These are phyloP conservation scores for Saururus chinensis DNA, from an alignment of 164 flowering plant species.

Conservation along the genomic window DNA sequence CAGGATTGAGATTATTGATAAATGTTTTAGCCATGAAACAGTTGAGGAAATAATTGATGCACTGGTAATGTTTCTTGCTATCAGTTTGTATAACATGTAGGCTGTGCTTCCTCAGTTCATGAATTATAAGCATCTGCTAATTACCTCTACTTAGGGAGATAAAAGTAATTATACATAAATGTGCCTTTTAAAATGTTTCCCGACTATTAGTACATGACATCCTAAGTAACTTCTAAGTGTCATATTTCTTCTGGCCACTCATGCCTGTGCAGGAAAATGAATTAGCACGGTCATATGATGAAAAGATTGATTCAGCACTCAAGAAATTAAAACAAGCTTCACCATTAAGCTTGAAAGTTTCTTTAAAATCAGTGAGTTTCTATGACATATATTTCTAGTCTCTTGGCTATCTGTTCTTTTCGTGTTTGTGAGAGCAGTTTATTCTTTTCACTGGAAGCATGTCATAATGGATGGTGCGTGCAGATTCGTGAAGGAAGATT, in stretches of 20 bases:
- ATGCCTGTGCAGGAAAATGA: constrained; percentile 41
- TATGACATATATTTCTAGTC: not conserved
- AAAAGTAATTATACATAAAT: no score
- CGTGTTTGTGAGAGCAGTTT: not conserved
- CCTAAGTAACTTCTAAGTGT: no score
- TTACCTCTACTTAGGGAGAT: no score
- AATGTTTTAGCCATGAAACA: constrained; percentile 71
- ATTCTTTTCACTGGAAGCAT: not conserved
- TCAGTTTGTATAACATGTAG: not conserved
- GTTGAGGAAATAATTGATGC: constrained; percentile 85
- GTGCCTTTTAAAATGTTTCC: no score
- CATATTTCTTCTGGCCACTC: not conserved
- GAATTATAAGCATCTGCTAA: no score
- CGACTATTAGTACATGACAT: no score
- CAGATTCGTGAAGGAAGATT: constrained; percentile 89
- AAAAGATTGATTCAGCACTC: constrained; percentile 43
- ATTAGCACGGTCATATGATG: constrained; percentile 37
- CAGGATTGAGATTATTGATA: constrained; percentile 74
- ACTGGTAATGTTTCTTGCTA: constrained; percentile 42
- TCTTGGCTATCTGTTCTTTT: not conserved
- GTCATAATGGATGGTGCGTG: constrained; percentile 7
- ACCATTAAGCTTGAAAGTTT: constrained; percentile 74
- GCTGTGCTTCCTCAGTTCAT: no score
- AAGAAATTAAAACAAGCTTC: constrained; percentile 68
- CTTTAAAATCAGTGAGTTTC: constrained; percentile 67